Conservation (phyloP, 192 early-diverging fungal species). For the Rhizophagus prolifer region DNA sequence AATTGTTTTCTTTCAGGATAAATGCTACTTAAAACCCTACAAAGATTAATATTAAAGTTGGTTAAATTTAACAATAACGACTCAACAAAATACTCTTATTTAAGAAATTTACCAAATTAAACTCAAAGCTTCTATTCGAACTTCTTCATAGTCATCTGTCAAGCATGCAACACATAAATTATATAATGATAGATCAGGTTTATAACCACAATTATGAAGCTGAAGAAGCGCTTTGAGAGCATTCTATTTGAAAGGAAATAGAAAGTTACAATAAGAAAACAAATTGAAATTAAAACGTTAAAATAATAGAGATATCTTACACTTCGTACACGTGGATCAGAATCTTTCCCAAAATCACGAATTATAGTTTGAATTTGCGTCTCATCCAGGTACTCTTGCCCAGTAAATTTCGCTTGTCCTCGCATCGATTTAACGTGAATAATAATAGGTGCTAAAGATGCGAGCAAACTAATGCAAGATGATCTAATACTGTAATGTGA, state of each 20-base stretch:
- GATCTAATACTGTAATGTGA: conserved; percentile 51
- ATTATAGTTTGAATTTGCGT: conserved; percentile 50
- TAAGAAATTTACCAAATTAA: conserved; percentile 55
- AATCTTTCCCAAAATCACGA: conserved; percentile 48
- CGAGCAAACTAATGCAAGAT: conserved; percentile 44
- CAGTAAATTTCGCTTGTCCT: not conserved
- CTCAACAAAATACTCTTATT: not conserved
- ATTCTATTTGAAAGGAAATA: conserved; percentile 32
- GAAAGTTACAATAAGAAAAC: not conserved
- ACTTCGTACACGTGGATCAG: conserved; percentile 53
- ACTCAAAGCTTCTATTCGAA: conserved; percentile 66
- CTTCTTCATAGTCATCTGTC: conserved; percentile 71
- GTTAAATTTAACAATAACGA: not conserved
- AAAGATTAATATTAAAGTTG: not conserved
- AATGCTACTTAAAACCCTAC: conserved; percentile 48
- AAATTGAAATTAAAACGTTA: not conserved
- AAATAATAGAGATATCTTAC: conserved; percentile 31
- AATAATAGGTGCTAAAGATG: conserved; percentile 42
- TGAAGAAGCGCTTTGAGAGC: conserved; percentile 49
- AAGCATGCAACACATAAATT: conserved; percentile 62
- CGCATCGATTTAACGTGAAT: conserved; percentile 6
- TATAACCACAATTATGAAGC: conserved; percentile 47
- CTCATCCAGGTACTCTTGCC: conserved; percentile 30
- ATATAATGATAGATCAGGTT: conserved; percentile 56
- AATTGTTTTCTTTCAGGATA: conserved; percentile 47